Percentiles rank a stretch among this genome's conserved stretches.
phyloP scores from a whole-genome alignment of 1,139 yeast species.

The Fermentozyma sake region DNA sequence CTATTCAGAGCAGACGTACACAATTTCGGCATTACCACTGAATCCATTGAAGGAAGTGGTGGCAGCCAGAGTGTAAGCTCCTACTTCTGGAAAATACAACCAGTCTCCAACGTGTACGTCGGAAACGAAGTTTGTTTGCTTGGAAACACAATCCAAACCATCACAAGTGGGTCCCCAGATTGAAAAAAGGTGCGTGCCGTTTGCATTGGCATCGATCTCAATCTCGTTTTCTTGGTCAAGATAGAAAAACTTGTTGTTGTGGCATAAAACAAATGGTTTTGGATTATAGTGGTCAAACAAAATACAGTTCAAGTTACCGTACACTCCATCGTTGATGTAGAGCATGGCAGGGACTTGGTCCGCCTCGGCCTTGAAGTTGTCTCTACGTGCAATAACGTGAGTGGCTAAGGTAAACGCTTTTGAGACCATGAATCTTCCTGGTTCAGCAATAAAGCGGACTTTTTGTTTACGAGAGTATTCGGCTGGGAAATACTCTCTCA shows the following conservation, averaged over 20 bases:
- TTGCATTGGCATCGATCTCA: conserved; percentile 16
- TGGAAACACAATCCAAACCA: conserved; percentile 82
- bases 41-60: conserved; percentile 89
- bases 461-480: conserved; percentile 23
- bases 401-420: conserved; percentile 82
- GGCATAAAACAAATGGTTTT: conserved; percentile 58
- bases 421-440: conserved; percentile 89
- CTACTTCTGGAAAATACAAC: conserved; percentile 79
- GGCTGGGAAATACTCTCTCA: conserved; percentile 56
- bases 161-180: conserved; percentile 99
- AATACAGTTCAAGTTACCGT: conserved; percentile 92
- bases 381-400: conserved; percentile 80
- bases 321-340: conserved; percentile 91
- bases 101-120: conserved; percentile 84
- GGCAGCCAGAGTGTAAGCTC: conserved; percentile 94
- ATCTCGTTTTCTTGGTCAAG: conserved; percentile 14
- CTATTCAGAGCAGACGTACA: too few relatives aligned
- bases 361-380: conserved; percentile 30
- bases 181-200: conserved; percentile 44
- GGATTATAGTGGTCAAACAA: conserved; percentile 90
- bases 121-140: conserved; percentile 47
- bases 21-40: conserved; percentile 53
- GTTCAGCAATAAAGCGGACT: conserved; percentile 78
- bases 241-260: conserved; percentile 46
- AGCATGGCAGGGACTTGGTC: conserved; percentile 42